phyloP scores from a whole-genome alignment of 2,329 filamentous ascomycete genomes.

The Ceratocystiopsis sp. region DNA sequence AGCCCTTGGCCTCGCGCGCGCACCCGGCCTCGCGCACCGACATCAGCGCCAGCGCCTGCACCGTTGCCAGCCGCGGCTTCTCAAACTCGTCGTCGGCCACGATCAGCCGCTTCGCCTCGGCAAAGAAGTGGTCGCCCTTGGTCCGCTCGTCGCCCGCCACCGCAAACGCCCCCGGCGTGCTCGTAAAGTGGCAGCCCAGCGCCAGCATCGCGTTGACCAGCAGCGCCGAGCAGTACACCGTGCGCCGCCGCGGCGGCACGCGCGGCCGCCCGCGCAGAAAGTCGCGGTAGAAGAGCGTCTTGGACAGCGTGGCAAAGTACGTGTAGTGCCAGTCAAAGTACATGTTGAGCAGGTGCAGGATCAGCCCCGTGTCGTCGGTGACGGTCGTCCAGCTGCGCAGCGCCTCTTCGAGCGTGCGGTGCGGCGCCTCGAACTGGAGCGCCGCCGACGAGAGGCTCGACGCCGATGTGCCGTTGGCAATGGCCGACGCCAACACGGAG shows the following conservation, averaged over 20 bases:
- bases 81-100: conserved; percentile 88
- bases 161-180: conserved; percentile 52
- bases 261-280: conserved; percentile 55
- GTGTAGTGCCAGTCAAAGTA: conserved; percentile 98
- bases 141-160: conserved; percentile 61
- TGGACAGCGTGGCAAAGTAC: conserved; percentile 85
- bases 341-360: conserved; percentile 84
- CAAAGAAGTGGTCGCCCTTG: conserved; percentile 91
- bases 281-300: conserved; percentile 71
- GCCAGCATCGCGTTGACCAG: conserved; percentile 90
- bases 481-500: no score
- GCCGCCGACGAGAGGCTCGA: conserved; percentile 22
- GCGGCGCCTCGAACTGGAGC: conserved; percentile 24
- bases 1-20: conserved; percentile 83
- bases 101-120: conserved; percentile 77
- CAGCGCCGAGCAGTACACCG: conserved; percentile 70
- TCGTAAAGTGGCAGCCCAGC: conserved; percentile 84
- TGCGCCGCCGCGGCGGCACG: conserved; percentile 30
- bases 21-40: conserved; percentile 92
- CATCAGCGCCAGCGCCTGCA: conserved; percentile 89
- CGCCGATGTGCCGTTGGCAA: no score
- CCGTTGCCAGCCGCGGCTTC: conserved; percentile 70
- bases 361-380: conserved; percentile 59
- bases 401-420: conserved; percentile 40
- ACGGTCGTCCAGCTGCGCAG: conserved; percentile 78